Evolutionary conservation across 2,329 filamentous ascomycete species (phyloP).

Genomic region (Mariannaea sp.): DNA sequence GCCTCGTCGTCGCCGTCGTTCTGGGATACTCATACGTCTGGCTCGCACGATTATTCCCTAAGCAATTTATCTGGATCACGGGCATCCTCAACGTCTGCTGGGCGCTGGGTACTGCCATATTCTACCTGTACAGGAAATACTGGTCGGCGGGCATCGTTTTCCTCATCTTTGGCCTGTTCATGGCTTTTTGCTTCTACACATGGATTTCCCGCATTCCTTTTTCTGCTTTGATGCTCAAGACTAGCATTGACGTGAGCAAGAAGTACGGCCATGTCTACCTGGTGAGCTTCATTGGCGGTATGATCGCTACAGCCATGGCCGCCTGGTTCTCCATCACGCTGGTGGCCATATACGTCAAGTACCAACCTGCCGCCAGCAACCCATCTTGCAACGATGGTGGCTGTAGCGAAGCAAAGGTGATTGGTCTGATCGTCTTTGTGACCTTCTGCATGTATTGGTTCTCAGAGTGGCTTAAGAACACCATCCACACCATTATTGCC

Average conservation of each 20-base stretch:
- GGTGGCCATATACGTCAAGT: slow-evolving; percentile 84
- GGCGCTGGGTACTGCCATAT: slow-evolving; percentile 83
- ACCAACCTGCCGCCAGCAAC: slow-evolving; percentile 65
- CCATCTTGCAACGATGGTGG: slow-evolving; percentile 60
- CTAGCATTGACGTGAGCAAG: slow-evolving; percentile 82
- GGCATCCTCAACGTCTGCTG: slow-evolving; percentile 86
- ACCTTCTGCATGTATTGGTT: slow-evolving; percentile 96
- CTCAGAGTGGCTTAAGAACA: slow-evolving; percentile 91
- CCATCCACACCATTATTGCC: slow-evolving; percentile 83
- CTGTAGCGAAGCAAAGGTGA: slow-evolving; percentile 78
- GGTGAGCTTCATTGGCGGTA: slow-evolving; percentile 81
- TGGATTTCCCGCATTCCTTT: slow-evolving; percentile 94
- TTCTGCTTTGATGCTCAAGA: slow-evolving; percentile 86
- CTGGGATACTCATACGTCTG: slow-evolving; percentile 80
- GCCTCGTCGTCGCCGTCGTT: slow-evolving; percentile 73
- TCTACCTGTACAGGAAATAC: slow-evolving; percentile 77
- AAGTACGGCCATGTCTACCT: slow-evolving; percentile 84
- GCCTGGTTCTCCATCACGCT: slow-evolving; percentile 88
- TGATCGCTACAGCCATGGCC: slow-evolving; percentile 74
- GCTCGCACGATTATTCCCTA: slow-evolving; percentile 76
- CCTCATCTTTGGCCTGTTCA: slow-evolving; percentile 74
- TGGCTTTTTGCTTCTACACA: slow-evolving; percentile 80
- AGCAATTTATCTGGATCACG: slow-evolving; percentile 91
- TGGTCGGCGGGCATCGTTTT: slow-evolving; percentile 89
- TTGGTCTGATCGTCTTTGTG: slow-evolving; percentile 81